These are phyloP conservation scores for Cavenderia fasciculata DNA, from an alignment of 78 protist genomes.

Conservation along the genomic window DNA sequence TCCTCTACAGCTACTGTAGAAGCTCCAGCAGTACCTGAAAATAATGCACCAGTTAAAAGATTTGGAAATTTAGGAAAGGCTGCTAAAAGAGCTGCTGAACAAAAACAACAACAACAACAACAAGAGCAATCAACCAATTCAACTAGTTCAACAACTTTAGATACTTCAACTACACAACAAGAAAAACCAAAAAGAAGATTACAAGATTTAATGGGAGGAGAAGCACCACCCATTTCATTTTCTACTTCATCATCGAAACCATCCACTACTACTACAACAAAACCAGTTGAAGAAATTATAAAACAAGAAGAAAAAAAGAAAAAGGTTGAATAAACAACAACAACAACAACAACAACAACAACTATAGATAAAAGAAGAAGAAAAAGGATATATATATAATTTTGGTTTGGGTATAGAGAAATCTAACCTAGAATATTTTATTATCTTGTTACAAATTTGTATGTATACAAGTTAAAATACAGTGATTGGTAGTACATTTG, in stretches of 20 bases:
- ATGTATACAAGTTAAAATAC: too few species aligned
- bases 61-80: constrained; percentile 57
- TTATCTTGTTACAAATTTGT: too few species aligned
- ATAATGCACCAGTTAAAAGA: constrained; percentile 10
- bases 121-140: background rate
- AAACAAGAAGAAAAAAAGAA: background rate
- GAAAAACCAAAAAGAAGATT: constrained; percentile 28
- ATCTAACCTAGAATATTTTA: too few species aligned
- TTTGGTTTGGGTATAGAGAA: too few species aligned
- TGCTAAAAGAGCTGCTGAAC: background rate
- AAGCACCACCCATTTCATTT: background rate
- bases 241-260: too few species aligned
- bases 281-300: background rate
- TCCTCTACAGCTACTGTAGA: background rate
- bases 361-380: too few species aligned
- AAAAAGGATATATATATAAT: too few species aligned
- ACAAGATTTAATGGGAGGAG: constrained; percentile 53
- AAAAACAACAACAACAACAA: background rate
- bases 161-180: background rate
- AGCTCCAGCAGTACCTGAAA: background rate
- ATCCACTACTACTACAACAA: too few species aligned
- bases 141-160: background rate
- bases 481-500: too few species aligned
- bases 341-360: too few species aligned
- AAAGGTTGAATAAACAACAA: too few species aligned